These are phyloP conservation scores for Gracilaria caudata DNA, from an alignment of 23 red algal genomes.

Conservation along the genomic window DNA sequence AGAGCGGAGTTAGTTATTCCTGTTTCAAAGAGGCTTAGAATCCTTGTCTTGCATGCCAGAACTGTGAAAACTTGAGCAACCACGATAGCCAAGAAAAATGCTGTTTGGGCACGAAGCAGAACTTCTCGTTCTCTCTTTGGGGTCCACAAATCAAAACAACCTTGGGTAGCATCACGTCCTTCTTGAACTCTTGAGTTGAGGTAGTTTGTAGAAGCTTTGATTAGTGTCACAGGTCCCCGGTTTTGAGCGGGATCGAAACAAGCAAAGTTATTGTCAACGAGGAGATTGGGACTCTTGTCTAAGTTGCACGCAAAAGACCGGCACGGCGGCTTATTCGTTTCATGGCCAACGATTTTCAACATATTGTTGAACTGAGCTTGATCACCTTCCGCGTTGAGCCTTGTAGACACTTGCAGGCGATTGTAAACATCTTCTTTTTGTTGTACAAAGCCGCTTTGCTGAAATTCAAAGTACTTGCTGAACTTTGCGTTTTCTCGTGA, in stretches of 20 bases:
- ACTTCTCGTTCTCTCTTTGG: conserved; percentile 45
- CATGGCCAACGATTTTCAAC: conserved; percentile 69
- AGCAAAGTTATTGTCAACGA: conserved; percentile 36
- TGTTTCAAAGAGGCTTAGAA: conserved; percentile 36
- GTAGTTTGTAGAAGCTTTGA: background rate
- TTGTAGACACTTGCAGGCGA: conserved; percentile 10
- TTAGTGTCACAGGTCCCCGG: conserved; percentile 7
- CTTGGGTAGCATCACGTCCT: conserved; percentile 39
- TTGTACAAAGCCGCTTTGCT: conserved; percentile 19
- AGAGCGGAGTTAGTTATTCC: conserved; percentile 61
- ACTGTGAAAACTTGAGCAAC: conserved; percentile 65
- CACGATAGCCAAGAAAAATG: conserved; percentile 74
- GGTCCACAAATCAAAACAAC: conserved; percentile 78
- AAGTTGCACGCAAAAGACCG: conserved; percentile 52
- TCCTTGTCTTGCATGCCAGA: conserved; percentile 58
- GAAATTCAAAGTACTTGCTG: conserved; percentile 44
- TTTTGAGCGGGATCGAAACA: conserved; percentile 60
- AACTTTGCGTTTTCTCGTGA: conserved; percentile 38
- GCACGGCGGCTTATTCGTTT: conserved; percentile 66
- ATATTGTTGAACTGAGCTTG: conserved; percentile 73
- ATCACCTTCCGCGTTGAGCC: background rate
- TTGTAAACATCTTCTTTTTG: conserved; percentile 53
- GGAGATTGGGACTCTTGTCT: background rate
- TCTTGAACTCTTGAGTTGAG: conserved; percentile 34
- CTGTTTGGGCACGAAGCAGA: conserved; percentile 68